Evolutionary conservation across 331 rosid genomes (phyloP).

Genomic region (Acacia concinna): DNA sequence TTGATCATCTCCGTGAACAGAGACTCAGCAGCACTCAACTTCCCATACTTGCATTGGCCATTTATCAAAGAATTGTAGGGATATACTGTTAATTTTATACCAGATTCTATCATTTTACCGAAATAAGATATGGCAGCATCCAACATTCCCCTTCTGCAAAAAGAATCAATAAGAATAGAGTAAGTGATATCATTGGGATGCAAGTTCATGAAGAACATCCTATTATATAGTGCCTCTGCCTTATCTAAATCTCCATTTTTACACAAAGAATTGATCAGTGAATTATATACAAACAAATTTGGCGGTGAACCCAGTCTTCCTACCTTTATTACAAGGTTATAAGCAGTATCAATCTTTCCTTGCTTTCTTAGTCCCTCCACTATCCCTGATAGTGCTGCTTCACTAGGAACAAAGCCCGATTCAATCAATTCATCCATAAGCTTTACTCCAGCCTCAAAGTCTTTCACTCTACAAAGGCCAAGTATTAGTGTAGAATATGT

Average conservation of each 20-base stretch:
- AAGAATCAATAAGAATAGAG: conserved; percentile 79
- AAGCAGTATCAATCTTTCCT: conserved; percentile 58
- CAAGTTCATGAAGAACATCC: conserved; percentile 58
- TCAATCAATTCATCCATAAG: conserved; percentile 74
- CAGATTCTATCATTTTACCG: conserved; percentile 52
- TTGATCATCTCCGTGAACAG: conserved; percentile 54
- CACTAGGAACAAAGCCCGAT: conserved; percentile 58
- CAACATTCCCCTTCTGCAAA: conserved; percentile 68
- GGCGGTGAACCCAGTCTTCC: conserved; percentile 61
- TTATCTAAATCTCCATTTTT: conserved; percentile 67
- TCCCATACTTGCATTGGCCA: conserved; percentile 79
- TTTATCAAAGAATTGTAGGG: conserved; percentile 81
- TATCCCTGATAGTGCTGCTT: conserved; percentile 66
- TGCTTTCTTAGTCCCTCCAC: conserved; percentile 76
- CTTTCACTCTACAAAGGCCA: conserved; percentile 72
- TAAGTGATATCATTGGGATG: conserved; percentile 71
- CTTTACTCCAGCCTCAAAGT: conserved; percentile 50
- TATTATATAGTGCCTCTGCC: conserved; percentile 61
- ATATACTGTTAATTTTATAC: conserved; percentile 56
- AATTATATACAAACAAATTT: conserved; percentile 68
- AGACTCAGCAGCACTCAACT: conserved; percentile 56
- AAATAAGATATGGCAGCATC: conserved; percentile 65
- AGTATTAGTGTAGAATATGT: conserved; percentile 71
- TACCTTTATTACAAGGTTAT: conserved; percentile 56
- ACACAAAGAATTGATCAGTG: conserved; percentile 72